Percentiles rank a stretch among this genome's conserved stretches.
phyloP scores from a whole-genome alignment of 257 asterid species.

The Pogostemon cablin region DNA sequence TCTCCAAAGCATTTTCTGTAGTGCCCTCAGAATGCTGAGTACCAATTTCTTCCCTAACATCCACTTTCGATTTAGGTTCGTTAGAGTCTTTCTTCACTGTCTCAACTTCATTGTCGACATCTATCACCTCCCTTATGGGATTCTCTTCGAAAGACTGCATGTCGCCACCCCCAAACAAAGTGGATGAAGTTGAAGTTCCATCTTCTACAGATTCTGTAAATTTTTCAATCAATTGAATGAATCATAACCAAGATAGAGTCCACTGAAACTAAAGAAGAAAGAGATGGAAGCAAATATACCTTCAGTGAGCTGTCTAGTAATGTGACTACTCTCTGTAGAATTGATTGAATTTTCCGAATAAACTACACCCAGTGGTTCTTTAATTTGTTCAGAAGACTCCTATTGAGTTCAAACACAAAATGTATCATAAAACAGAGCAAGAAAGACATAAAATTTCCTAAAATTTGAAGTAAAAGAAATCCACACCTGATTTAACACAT shows the following conservation, averaged over 20 bases:
- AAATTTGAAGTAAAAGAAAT: slow-evolving; percentile 13
- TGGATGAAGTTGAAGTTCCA: slow-evolving; percentile 33
- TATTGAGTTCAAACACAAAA: slow-evolving; percentile 27
- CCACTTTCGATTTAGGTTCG: slow-evolving; percentile 30
- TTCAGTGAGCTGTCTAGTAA: slow-evolving; percentile 74
- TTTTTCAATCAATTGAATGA: background rate
- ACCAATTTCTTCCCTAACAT: slow-evolving; percentile 23
- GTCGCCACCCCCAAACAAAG: slow-evolving; percentile 25
- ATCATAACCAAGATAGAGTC: background rate
- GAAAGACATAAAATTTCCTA: slow-evolving; percentile 26
- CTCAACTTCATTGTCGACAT: slow-evolving; percentile 39
- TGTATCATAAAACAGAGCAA: slow-evolving; percentile 24
- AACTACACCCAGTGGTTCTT: slow-evolving; percentile 59
- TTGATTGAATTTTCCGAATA: slow-evolving; percentile 44
- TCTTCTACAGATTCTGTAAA: slow-evolving; percentile 42
- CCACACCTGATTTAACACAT: slow-evolving; percentile 74
- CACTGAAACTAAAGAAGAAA: background rate
- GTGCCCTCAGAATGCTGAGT: slow-evolving; percentile 30
- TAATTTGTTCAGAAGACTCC: slow-evolving; percentile 54
- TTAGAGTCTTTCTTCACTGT: slow-evolving; percentile 30
- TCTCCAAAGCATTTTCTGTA: slow-evolving; percentile 33
- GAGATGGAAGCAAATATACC: slow-evolving; percentile 47
- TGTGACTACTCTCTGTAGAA: slow-evolving; percentile 46
- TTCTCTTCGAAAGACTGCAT: slow-evolving; percentile 40
- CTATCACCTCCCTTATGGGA: slow-evolving; percentile 60